Evolutionary conservation across 2,329 filamentous ascomycete species (phyloP).

Genomic region (Bertia moriformis): DNA sequence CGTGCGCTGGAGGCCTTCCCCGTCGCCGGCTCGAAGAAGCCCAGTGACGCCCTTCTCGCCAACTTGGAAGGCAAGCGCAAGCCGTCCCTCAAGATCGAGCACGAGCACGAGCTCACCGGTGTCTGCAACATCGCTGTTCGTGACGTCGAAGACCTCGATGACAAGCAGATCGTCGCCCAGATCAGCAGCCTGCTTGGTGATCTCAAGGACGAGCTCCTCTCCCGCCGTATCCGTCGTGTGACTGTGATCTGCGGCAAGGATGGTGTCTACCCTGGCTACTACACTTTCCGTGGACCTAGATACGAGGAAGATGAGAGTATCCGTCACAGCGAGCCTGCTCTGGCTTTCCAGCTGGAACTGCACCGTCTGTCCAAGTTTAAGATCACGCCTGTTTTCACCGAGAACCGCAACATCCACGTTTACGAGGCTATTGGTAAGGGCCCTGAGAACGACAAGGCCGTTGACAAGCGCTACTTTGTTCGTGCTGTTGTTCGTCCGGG

Average conservation of each 20-base stretch:
- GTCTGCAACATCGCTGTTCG: conserved; percentile 86
- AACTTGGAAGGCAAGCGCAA: conserved; percentile 64
- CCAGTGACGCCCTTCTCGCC: conserved; percentile 45
- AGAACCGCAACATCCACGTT: conserved; percentile 98
- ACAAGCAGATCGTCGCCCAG: conserved; percentile 64
- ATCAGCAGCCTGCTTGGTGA: conserved; percentile 64
- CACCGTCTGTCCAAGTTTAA: conserved; percentile 89
- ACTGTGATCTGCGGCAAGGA: conserved; percentile 96
- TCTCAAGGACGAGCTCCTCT: conserved; percentile 69
- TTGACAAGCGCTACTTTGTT: conserved; percentile 94
- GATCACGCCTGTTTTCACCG: conserved; percentile 95
- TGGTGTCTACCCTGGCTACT: conserved; percentile 90
- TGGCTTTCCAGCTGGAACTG: conserved; percentile 97
- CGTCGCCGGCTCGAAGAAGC: conserved; percentile 31
- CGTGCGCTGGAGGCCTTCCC: conserved; percentile 78
- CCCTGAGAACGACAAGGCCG: conserved; percentile 46
- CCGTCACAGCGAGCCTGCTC: conserved; percentile 87
- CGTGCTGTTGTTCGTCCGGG: conserved; percentile 89
- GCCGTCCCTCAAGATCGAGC: conserved; percentile 37
- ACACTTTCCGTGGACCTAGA: conserved; percentile 85
- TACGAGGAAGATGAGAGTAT: conserved; percentile 91
- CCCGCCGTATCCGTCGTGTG: conserved; percentile 71
- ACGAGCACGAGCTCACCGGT: conserved; percentile 67
- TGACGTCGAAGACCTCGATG: conserved; percentile 71
- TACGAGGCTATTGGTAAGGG: conserved; percentile 94